Base-by-base conservation (phyloP, 73 alveolate genomes). In the Paramecium bursaria region DNA sequence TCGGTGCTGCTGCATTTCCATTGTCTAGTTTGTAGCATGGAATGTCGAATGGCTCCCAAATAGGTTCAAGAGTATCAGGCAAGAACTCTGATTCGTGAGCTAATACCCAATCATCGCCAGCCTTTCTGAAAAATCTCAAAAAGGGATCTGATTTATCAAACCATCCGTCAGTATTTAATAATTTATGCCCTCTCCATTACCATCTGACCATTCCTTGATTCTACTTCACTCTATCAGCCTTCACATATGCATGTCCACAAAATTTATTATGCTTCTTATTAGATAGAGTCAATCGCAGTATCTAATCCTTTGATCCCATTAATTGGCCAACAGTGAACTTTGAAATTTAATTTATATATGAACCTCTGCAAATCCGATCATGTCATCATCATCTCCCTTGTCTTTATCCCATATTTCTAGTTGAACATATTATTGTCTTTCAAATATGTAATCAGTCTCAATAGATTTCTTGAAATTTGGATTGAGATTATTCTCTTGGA, bases 371-470 rank as follows among this genome's bases (percentile, higher is more conserved):
- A 46, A 57, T 2, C 97, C 96, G 46, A 93, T 80, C 50, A 53
- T 52, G 15, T 92, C 97, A 26, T 85, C 75, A 21, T 48, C 53
- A n/a, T 85, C 87, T 44, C 75, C 86, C 3, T 74, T 93, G 42
- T 73, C 92, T 75, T 88, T 92, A 55, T 91, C 96, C 55, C 67
- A 74, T 22, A 92, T 92, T 52, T 77, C 93, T 85, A 91, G 75
- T 26, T 30, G 85, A 0, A 93, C 14, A 15, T 29, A 42, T 86
- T 95, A 93, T 54, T 93, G 92, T 26, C 75, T 86, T 88, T 95
- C 98, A 77, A 95, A 95, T 73, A 73, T 91, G 82, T 73, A 95
- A 75, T 94, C 95, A 31, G 94, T 61, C 50, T 74, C 74, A 48
- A 92, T 52, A 4, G 86, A 27, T 17, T 77, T 91, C 44, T 57